Conservation (phyloP, 2,329 filamentous ascomycete genomes). For the Bipolaris sorokiniana region DNA sequence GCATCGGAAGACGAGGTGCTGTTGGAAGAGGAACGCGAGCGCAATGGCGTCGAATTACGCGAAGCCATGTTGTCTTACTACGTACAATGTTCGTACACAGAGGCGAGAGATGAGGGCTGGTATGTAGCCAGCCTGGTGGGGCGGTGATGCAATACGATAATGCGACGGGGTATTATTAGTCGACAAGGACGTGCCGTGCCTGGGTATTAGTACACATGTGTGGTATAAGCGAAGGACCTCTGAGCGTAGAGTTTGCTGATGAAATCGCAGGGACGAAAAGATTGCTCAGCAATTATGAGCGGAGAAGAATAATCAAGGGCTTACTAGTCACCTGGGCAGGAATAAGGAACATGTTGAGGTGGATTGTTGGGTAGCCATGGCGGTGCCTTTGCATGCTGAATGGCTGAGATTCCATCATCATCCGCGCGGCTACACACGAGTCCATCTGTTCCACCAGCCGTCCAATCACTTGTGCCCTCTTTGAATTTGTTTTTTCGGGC, state of each 20-base stretch:
- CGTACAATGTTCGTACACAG: not conserved
- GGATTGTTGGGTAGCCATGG: not conserved
- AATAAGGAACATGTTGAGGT: not conserved
- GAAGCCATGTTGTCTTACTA: slow-evolving; percentile 34
- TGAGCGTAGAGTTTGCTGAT: not conserved
- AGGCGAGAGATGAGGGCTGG: not conserved
- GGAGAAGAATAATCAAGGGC: not conserved
- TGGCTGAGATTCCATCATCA: not conserved
- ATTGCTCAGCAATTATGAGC: not conserved
- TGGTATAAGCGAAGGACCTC: not conserved
- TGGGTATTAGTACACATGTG: not conserved
- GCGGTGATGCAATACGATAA: slow-evolving; percentile 6
- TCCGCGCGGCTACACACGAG: slow-evolving; percentile 1
- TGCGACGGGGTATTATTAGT: slow-evolving; percentile 1
- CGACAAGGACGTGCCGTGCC: not conserved
- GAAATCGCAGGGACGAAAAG: not conserved
- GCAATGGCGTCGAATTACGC: slow-evolving; percentile 36
- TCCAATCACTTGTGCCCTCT: not conserved
- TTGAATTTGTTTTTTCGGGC: slow-evolving; percentile 2
- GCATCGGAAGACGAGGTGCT: slow-evolving; percentile 42
- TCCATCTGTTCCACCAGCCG: not conserved
- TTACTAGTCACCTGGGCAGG: not conserved
- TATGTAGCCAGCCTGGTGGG: slow-evolving; percentile 14
- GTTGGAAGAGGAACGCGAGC: slow-evolving; percentile 38
- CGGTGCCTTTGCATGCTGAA: not conserved